Conservation (phyloP, 208 protist species). For the Sergeia podlipaevii region DNA sequence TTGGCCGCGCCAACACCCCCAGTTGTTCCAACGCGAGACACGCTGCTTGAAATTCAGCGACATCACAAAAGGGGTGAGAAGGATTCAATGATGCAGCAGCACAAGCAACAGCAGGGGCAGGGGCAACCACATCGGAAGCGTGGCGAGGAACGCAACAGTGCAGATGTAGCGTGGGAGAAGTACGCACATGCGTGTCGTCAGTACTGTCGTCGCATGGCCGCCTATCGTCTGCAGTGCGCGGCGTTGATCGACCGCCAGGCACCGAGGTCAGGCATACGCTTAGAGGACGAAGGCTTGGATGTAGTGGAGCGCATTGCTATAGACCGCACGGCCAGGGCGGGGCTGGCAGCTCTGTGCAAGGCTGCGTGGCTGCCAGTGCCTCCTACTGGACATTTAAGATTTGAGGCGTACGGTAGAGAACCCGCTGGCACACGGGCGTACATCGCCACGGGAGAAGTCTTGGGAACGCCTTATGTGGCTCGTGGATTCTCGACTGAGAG, state of each 20-base stretch:
- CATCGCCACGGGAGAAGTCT: conserved; percentile 35
- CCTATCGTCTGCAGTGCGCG: conserved; percentile 8
- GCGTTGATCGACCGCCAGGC: conserved; percentile 7
- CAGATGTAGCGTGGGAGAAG: conserved; percentile 6
- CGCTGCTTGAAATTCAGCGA: conserved; percentile 15
- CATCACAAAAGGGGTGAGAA: background rate
- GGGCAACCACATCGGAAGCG: background rate
- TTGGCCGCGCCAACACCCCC: no score
- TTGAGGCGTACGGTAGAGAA: conserved; percentile 36
- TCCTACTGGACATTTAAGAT: conserved; percentile 33
- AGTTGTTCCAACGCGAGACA: no score
- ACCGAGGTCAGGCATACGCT: conserved; percentile 18
- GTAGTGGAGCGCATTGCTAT: conserved; percentile 22
- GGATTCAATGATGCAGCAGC: no score
- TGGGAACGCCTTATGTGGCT: conserved; percentile 65
- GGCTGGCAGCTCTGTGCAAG: conserved; percentile 27
- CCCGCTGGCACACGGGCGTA: conserved; percentile 24
- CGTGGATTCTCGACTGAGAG: conserved; percentile 45
- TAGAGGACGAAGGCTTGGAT: conserved; percentile 26
- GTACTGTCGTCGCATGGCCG: conserved; percentile 7
- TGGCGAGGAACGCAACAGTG: conserved; percentile 11
- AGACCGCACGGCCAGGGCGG: conserved; percentile 20
- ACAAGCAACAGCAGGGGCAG: background rate
- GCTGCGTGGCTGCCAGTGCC: conserved; percentile 41
- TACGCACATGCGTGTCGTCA: conserved; percentile 22